Evolutionary conservation across 2,329 filamentous ascomycete species (phyloP).

Genomic region (Epichloe scottii): DNA sequence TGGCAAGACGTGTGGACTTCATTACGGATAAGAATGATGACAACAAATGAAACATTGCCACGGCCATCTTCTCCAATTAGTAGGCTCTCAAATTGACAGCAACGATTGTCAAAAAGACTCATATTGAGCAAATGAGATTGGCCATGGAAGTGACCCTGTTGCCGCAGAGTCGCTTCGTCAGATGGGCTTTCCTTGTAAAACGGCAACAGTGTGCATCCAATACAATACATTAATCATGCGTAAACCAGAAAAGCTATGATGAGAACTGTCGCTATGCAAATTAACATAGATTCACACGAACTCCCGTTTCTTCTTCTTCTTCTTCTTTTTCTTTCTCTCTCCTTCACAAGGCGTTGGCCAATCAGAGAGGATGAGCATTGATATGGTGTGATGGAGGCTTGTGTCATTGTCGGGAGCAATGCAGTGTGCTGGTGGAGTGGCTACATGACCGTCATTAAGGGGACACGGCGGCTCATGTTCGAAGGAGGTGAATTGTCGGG

Average conservation of each 20-base stretch:
- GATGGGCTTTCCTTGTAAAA: background rate
- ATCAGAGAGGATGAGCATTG: background rate
- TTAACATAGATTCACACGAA: constrained; percentile 11
- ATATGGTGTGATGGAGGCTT: background rate
- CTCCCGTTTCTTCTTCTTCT: constrained; percentile 13
- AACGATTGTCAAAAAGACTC: background rate
- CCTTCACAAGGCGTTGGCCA: constrained; percentile 11
- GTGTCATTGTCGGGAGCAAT: background rate
- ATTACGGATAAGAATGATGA: background rate
- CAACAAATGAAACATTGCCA: constrained; percentile 3
- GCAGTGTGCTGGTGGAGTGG: background rate
- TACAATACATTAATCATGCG: background rate
- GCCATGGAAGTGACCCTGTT: background rate
- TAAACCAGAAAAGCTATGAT: constrained; percentile 11
- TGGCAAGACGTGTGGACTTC: background rate
- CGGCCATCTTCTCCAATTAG: background rate
- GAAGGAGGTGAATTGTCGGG: constrained; percentile 40
- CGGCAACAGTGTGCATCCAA: background rate
- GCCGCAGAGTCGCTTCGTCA: background rate
- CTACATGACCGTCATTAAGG: constrained; percentile 52
- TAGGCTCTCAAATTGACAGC: background rate
- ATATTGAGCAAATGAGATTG: background rate
- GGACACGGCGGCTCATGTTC: constrained; percentile 39
- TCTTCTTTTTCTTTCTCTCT: constrained; percentile 4
- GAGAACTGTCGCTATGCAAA: constrained; percentile 26